Base-by-base conservation (phyloP, 352 stramenopile genomes). In the Pythium pyrilobum region DNA sequence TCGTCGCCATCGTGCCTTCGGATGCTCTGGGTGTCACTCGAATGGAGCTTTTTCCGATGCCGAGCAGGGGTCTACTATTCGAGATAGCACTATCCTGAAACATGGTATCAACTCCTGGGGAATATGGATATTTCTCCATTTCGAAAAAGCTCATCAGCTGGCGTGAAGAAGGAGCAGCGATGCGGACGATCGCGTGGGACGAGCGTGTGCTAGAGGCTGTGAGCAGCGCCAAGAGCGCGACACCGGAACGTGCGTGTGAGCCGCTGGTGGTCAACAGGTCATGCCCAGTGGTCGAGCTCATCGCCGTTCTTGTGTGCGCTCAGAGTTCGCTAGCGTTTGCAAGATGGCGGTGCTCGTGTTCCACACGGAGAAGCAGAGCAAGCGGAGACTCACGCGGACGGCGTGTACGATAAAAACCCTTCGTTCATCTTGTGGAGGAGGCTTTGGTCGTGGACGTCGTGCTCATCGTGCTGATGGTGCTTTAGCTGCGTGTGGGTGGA, bases 351-450 rank as follows among this genome's bases (percentile, higher is more conserved):
- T 79, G 53, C 39, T 66, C 11, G 68, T 90, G 45, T 87, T 90
- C 59, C 68, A 70, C 48, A 52, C 72, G 8, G 73, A 86, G 47
- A 87, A 87, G 64, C 79, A 84, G 47, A 87, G 71, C 58, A 77
- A 74, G 40, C 76, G 76, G 9, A 66, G 74, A 12, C 53, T 87
- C 12, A 72, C 71, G 16, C 77, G 73, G 29, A 78, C 73, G 3
- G 77, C 79, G 5, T 84, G 79, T 90, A 34, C n/a, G 66, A 66
- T 20, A 11, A 6, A 13, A 23, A 28, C 11, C 18, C n/a, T 13
- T 3, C 27, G 2, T 23, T 21, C 11, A 36, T 44, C 27, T 56
- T 18, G 8, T 32, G 28, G n/a, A 29, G 11, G 0, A 36, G 11
- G 46, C 4, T 37, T 38, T 36, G n/a, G 23, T 55, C 10, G 21